Base-by-base conservation (phyloP, 208 protist species). In the Trypanosoma platydactyli region DNA sequence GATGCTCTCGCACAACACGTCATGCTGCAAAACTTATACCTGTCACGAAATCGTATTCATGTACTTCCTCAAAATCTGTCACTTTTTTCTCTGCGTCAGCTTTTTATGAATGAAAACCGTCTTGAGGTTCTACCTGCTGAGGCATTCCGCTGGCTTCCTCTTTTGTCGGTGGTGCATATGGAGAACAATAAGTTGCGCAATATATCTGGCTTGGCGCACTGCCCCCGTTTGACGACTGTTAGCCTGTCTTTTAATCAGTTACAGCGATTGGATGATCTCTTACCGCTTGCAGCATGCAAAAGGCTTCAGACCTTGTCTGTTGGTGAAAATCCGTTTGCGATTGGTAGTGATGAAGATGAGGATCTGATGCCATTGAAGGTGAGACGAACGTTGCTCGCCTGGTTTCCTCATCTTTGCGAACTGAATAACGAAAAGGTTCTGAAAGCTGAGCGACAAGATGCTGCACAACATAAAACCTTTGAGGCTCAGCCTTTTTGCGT, bases 231-330 rank as follows among this genome's bases (percentile, higher is more conserved):
- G 41, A 64, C 56, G n/a, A 70, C 54, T 1, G 45, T 93, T 12
- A 83, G 80, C 44, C 44, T 96, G 11, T 68, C 86, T 3, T 71
- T 80, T 49, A 96, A 96, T 62, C 58, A 59, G n/a, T 68, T 96
- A 7, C 33, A 49, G 0, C 51, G 44, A 12, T 27, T 81, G 12
- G 53, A 71, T 13, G 68, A 68, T 16, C 61, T 93, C 4, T 13
- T 66, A 3, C 85, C 85, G 7, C 64, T 95, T 16, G 29, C 54
- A 12, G 78, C 71, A 24, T 92, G 85, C 53, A 57, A 58, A 12
- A 73, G 56, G 11, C 54, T 95, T 18, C 51, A 62, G 5, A 49
- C 46, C 12, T 70, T 95, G 0, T 81, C 82, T 40, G 50, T 95
- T 11, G 76, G 60, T 44, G 77, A 79, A 7, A 95, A 95, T 68